A percentile compares a stretch with the other conserved stretches of the same genome.
phyloP scores from a whole-genome alignment of 2,329 filamentous ascomycete species.

The Fusarium coffeatum region DNA sequence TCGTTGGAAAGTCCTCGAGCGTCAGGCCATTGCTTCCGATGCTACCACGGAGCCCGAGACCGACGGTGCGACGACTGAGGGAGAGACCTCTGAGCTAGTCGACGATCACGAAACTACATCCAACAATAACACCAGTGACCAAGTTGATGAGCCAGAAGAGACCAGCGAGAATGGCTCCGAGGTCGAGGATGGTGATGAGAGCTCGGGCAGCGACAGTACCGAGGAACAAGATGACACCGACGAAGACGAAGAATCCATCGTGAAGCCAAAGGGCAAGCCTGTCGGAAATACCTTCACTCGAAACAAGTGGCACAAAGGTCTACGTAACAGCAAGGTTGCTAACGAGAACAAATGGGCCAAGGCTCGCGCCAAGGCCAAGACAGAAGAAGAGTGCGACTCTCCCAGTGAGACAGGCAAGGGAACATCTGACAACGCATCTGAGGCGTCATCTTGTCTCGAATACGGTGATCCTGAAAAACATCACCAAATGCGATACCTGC shows the following conservation, averaged over 20 bases:
- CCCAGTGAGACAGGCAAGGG: constrained; percentile 45
- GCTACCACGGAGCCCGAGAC: constrained; percentile 7
- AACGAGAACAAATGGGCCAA: constrained; percentile 38
- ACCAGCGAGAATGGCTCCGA: background rate
- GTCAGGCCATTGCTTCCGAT: constrained; percentile 12
- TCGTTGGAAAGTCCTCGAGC: constrained; percentile 51
- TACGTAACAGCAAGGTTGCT: constrained; percentile 36
- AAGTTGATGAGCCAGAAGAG: background rate
- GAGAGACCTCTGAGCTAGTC: background rate
- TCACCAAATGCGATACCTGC: constrained; percentile 49
- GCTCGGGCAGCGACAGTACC: background rate
- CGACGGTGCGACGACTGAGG: background rate
- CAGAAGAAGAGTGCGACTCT: constrained; percentile 6
- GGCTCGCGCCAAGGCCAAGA: constrained; percentile 27
- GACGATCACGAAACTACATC: background rate
- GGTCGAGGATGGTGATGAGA: background rate
- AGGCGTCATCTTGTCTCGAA: constrained; percentile 27
- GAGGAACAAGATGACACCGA: background rate
- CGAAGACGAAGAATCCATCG: background rate
- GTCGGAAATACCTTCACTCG: background rate
- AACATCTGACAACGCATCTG: constrained; percentile 41
- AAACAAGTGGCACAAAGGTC: constrained; percentile 36
- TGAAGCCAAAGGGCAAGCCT: constrained; percentile 9
- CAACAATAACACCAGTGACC: background rate
- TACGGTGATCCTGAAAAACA: constrained; percentile 36